Evolutionary conservation across 2,329 filamentous ascomycete species (phyloP), one percentile per base, ranked within the genome.

Genomic region (Rhynchosporium agropyri): DNA sequence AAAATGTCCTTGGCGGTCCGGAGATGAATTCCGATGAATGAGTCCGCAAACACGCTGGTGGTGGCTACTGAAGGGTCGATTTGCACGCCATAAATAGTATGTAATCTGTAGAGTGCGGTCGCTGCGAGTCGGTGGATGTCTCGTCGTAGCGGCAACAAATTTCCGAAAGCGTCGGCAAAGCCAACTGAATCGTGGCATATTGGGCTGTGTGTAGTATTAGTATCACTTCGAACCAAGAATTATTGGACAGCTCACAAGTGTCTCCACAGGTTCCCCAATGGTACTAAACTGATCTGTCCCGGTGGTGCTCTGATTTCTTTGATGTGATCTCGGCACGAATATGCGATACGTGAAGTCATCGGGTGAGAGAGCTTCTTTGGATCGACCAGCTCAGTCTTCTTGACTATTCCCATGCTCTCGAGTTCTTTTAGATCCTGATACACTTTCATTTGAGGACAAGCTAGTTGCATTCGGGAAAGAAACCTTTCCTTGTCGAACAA

Each of bases 401-500:
- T 58, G 33, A 54, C 58, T 6, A 46, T 46, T 4, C 62, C 58
- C 6, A 60, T 46, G 7, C 31, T 57, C 50, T 60, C 45, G 7
- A 66, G 48, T 20, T 66, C 62, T 15, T 59, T 57, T 3, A 62
- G 10, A 40, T 62, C 54, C 20, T 63, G 42, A 46, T 64, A 66
- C 8, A 65, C 51, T 9, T 33, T 57, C 62, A 66, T 60, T 12
- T 65, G 59, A 15, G 65, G 62, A 29, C 65, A 66, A 2, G 62
- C 60, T 1, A 38, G 49, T 8, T 42, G 43, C 12, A 66, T 48
- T 36, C 60, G 56, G n/a, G 49, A 54, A 9, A 57, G 36, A 31
- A 63, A 65, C 2, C 48, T 48, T 6, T 61, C 50, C 26, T 51
- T 58, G 58, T 67, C 63, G 43, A 67, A 65, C 7, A 67, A 58